Evolutionary conservation across 2,329 filamentous ascomycete species (phyloP).

Genomic region (Saccharata proteae): DNA sequence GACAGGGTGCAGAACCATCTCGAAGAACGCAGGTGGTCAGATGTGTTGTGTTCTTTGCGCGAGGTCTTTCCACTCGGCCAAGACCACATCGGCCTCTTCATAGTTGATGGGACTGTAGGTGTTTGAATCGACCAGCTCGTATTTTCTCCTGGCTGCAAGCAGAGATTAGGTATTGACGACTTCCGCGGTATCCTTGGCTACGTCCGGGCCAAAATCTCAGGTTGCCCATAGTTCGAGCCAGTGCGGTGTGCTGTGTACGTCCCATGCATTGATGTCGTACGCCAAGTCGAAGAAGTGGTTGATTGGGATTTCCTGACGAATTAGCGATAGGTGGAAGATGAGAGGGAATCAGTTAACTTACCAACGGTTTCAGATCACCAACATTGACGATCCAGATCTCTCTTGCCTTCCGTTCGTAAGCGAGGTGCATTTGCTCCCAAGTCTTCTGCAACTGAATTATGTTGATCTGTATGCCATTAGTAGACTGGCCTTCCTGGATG

Average conservation of each 20-base stretch:
- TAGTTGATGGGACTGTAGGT: constrained; percentile 53
- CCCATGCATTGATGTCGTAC: constrained; percentile 49
- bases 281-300: constrained; percentile 57
- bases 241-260: constrained; percentile 40
- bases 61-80: constrained; percentile 44
- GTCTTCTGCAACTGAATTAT: constrained; percentile 54
- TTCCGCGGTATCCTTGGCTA: constrained; percentile 37
- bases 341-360: constrained; percentile 11
- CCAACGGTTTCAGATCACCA: constrained; percentile 51
- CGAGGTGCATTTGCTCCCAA: constrained; percentile 52
- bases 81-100: constrained; percentile 47
- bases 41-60: constrained; percentile 43
- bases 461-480: constrained; percentile 39
- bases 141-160: constrained; percentile 48
- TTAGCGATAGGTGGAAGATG: background rate
- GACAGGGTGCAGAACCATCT: constrained; percentile 49
- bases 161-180: constrained; percentile 45
- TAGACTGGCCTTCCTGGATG: constrained; percentile 24
- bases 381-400: constrained; percentile 58
- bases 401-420: constrained; percentile 46
- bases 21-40: constrained; percentile 50
- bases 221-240: constrained; percentile 48
- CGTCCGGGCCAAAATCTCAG: constrained; percentile 43
- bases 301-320: constrained; percentile 45
- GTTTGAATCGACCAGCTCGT: constrained; percentile 46